Evolutionary conservation across 2,329 filamentous ascomycete species (phyloP).

Genomic region (Neofusicoccum umdonicola): DNA sequence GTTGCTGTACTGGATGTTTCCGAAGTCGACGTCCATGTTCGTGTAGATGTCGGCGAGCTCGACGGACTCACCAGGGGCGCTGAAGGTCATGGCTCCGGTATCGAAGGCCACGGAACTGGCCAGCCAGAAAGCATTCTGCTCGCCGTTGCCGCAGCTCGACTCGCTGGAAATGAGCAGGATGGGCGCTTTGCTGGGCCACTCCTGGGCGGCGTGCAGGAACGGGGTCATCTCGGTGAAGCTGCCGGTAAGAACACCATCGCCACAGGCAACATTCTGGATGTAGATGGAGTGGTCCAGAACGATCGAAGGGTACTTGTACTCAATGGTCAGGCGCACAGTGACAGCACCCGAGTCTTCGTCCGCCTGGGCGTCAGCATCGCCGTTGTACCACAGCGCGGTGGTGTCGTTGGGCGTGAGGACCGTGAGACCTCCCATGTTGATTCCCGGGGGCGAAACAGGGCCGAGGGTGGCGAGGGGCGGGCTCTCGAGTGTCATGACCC

Average conservation of each 20-base stretch:
- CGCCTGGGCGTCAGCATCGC: not conserved
- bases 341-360: constrained; percentile 1
- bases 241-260: not conserved
- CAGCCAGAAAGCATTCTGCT: constrained; percentile 18
- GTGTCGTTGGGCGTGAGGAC: not conserved
- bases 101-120: constrained; percentile 18
- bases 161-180: constrained; percentile 18
- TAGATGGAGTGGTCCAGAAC: constrained; percentile 19
- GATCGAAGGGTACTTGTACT: constrained; percentile 18
- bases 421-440: constrained; percentile 9
- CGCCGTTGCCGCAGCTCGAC: constrained; percentile 16
- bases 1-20: not conserved
- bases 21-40: constrained; percentile 15
- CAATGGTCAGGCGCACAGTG: constrained; percentile 5
- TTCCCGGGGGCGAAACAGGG: not conserved
- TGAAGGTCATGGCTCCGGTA: constrained; percentile 5
- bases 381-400: not conserved
- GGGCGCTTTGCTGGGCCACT: constrained; percentile 10
- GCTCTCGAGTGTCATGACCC: not conserved
- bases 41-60: constrained; percentile 11
- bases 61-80: constrained; percentile 10
- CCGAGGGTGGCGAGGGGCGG: constrained; percentile 2
- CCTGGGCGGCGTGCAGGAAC: constrained; percentile 1
- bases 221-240: constrained; percentile 15
- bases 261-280: constrained; percentile 18